A percentile compares a stretch with the other conserved stretches of the same genome.
These are phyloP conservation scores for Penstemon eatonii DNA, from an alignment of 257 asterid genomes.

Conservation along the genomic window DNA sequence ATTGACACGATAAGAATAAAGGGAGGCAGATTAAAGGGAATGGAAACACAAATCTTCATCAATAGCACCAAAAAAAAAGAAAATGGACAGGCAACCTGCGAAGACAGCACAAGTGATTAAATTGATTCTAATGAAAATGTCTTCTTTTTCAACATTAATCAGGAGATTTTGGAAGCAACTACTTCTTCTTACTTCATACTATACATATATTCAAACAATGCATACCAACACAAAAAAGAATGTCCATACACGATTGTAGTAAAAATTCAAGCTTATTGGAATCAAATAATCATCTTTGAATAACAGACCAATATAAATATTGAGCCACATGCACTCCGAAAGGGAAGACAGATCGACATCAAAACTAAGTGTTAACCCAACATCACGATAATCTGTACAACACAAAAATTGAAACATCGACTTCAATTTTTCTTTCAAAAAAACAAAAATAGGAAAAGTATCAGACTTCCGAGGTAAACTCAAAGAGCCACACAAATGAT, in stretches of 20 bases:
- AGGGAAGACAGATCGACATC: background rate
- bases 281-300: background rate
- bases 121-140: slow-evolving; percentile 2
- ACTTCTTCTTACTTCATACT: too few relatives aligned
- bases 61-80: background rate
- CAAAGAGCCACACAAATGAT: slow-evolving; percentile 11
- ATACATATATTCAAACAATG: background rate
- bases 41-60: slow-evolving; percentile 12
- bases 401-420: slow-evolving; percentile 4
- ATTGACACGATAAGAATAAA: slow-evolving; percentile 14
- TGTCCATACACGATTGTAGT: background rate
- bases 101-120: slow-evolving; percentile 11
- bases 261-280: background rate
- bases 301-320: background rate
- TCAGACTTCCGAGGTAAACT: slow-evolving; percentile 11
- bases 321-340: slow-evolving; percentile 5
- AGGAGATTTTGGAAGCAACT: background rate
- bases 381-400: background rate
- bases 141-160: background rate
- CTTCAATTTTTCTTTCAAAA: background rate
- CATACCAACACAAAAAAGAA: background rate
- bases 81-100: background rate
- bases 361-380: background rate
- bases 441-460: background rate
- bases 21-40: slow-evolving; percentile 11